phyloP scores from a whole-genome alignment of 1,139 yeast genomes.

The Hansenula lynferdii region DNA sequence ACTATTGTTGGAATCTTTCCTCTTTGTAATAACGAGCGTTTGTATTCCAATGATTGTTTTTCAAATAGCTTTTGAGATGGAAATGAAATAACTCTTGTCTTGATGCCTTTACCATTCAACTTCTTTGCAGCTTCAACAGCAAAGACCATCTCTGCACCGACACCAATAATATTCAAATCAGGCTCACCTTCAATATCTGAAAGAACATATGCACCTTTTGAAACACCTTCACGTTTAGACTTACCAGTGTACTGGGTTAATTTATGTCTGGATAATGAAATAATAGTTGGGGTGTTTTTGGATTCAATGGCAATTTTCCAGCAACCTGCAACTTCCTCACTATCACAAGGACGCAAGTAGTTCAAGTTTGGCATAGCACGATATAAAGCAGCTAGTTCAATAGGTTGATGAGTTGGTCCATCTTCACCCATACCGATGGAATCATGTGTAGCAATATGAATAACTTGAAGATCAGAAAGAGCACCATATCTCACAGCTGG shows the following conservation, averaged over 20 bases:
- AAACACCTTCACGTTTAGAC: slow-evolving; percentile 22
- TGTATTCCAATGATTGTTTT: slow-evolving; percentile 25
- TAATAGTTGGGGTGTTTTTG: slow-evolving; percentile 20
- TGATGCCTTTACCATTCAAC: slow-evolving; percentile 23
- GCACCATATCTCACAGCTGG: slow-evolving; percentile 35
- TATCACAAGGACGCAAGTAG: slow-evolving; percentile 29
- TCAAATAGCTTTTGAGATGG: slow-evolving; percentile 29
- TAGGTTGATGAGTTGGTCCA: slow-evolving; percentile 34
- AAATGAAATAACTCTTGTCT: slow-evolving; percentile 28
- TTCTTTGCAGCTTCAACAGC: slow-evolving; percentile 28
- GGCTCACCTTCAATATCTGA: slow-evolving; percentile 18
- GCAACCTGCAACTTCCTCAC: slow-evolving; percentile 29
- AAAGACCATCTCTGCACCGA: slow-evolving; percentile 29
- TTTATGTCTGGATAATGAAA: slow-evolving; percentile 27
- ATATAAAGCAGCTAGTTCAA: slow-evolving; percentile 29
- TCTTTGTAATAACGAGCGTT: slow-evolving; percentile 21
- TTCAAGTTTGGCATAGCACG: slow-evolving; percentile 31
- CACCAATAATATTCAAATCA: slow-evolving; percentile 24
- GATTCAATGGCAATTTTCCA: slow-evolving; percentile 27
- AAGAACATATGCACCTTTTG: slow-evolving; percentile 28
- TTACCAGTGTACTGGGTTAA: slow-evolving; percentile 22
- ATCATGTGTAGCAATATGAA: slow-evolving; percentile 35
- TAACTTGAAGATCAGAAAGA: slow-evolving; percentile 26
- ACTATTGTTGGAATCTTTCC: slow-evolving; percentile 27
- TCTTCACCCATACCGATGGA: slow-evolving; percentile 35